phyloP scores from a whole-genome alignment of 2,329 filamentous ascomycete genomes.

The Cladobotryum protrusum region DNA sequence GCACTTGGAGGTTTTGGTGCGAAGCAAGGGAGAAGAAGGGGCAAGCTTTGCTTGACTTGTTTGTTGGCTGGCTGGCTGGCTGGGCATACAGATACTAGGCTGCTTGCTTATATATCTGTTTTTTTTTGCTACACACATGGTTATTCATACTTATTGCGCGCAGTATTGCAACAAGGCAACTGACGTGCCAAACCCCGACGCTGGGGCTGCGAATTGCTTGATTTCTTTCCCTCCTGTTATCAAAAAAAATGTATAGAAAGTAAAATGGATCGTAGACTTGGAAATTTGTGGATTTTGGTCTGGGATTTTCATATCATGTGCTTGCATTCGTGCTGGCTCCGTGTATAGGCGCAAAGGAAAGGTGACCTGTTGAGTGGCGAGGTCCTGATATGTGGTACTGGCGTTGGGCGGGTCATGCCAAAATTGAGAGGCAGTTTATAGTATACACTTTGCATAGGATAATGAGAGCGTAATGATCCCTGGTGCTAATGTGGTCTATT shows the following conservation, averaged over 20 bases:
- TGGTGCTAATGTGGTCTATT: background rate
- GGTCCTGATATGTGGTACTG: background rate
- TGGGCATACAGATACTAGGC: background rate
- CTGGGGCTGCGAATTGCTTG: background rate
- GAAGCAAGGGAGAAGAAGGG: background rate
- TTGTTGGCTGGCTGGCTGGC: background rate
- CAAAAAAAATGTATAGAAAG: conserved; percentile 11
- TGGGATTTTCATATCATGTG: conserved; percentile 6
- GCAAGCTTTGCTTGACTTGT: background rate
- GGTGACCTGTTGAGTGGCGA: background rate
- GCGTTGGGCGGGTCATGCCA: background rate
- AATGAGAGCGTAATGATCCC: background rate
- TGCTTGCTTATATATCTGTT: background rate
- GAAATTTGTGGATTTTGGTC: background rate
- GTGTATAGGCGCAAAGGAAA: background rate
- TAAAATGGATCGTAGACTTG: conserved; percentile 14
- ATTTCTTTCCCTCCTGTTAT: background rate
- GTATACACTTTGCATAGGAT: no score
- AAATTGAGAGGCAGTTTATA: background rate
- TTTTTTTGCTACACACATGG: conserved; percentile 3
- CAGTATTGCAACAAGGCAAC: background rate
- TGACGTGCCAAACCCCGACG: background rate
- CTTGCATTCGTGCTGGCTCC: background rate
- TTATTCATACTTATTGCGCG: background rate
- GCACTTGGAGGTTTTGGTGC: background rate